Evolutionary conservation across 768 basidiomycete genomes (phyloP), one percentile per base, ranked within the genome.

Genomic region (Paxillus involutus): DNA sequence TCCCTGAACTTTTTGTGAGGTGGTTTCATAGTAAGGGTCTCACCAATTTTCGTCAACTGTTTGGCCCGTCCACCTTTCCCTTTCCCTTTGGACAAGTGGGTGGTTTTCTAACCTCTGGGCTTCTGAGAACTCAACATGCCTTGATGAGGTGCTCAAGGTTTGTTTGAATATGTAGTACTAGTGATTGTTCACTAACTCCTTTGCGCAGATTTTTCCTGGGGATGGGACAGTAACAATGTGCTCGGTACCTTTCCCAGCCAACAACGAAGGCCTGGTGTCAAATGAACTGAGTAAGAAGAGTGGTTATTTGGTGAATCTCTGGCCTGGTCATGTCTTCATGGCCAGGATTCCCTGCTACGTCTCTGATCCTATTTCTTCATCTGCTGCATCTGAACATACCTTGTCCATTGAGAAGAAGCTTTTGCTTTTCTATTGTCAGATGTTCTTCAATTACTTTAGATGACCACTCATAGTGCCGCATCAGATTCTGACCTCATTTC

Each of bases 21-120:
- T n/a, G n/a, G n/a, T n/a, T n/a, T n/a, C n/a, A n/a, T n/a, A n/a
- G n/a, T n/a, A n/a, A n/a, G n/a, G n/a, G n/a, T n/a, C n/a, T n/a
- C n/a, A n/a, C n/a, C n/a, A n/a, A n/a, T n/a, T n/a, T n/a, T n/a
- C n/a, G n/a, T n/a, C n/a, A n/a, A n/a, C n/a, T n/a, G n/a, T n/a
- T n/a, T n/a, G n/a, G n/a, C n/a, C n/a, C n/a, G n/a, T n/a, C n/a
- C n/a, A n/a, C n/a, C n/a, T n/a, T n/a, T n/a, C n/a, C n/a, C n/a
- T n/a, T n/a, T n/a, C n/a, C n/a, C 62, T 12, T 47, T 65, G 5
- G 58, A 63, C 26, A 14, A 16, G 9, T 1, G 9, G 2, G n/a
- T 51, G 39, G 11, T 35, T 14, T n/a, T 40, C 50, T 3, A 6
- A 32, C 11, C 14, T 51, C 4, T 51, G 37, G 24, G 29, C 13